Conservation (phyloP, 2,329 filamentous ascomycete genomes). For the Zasmidium cellare region DNA sequence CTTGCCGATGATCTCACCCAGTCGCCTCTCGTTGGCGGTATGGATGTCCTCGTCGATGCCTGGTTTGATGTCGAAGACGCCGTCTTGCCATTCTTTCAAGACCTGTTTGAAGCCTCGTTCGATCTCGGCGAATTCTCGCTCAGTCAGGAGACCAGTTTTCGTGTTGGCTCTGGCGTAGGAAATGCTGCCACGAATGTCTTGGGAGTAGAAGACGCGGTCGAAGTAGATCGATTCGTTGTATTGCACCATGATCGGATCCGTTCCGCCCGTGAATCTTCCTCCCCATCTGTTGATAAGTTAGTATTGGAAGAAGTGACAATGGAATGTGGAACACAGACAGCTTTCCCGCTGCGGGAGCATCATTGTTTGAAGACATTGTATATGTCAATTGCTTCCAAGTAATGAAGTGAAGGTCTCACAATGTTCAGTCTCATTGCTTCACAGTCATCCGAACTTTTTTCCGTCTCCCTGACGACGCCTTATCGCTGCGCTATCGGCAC, state of each 20-base stretch:
- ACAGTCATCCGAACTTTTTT: slow-evolving; percentile 8
- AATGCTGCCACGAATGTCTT: slow-evolving; percentile 78
- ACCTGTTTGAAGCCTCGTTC: slow-evolving; percentile 67
- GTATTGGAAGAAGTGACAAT: not conserved
- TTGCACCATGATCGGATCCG: slow-evolving; percentile 81
- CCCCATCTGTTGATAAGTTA: slow-evolving; percentile 45
- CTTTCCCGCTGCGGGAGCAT: slow-evolving; percentile 42
- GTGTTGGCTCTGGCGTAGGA: slow-evolving; percentile 80
- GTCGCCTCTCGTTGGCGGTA: slow-evolving; percentile 54
- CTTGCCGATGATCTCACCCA: slow-evolving; percentile 82
- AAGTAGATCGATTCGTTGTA: slow-evolving; percentile 83
- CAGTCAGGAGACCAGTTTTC: slow-evolving; percentile 71
- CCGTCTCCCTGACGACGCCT: not conserved
- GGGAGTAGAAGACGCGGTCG: slow-evolving; percentile 73
- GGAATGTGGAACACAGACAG: slow-evolving; percentile 32
- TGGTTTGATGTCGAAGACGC: slow-evolving; percentile 48
- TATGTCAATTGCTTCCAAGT: too few species aligned
- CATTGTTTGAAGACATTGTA: slow-evolving; percentile 19
- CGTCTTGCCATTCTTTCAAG: slow-evolving; percentile 49
- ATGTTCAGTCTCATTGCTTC: not conserved
- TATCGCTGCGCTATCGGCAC: not conserved
- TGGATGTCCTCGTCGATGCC: slow-evolving; percentile 56
- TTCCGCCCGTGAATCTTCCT: slow-evolving; percentile 66
- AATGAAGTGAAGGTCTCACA: slow-evolving; percentile 4
- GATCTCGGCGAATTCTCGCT: slow-evolving; percentile 72